Evolutionary conservation across 257 asterid genomes (phyloP).

Genomic region (Cynanchum wilfordii): DNA sequence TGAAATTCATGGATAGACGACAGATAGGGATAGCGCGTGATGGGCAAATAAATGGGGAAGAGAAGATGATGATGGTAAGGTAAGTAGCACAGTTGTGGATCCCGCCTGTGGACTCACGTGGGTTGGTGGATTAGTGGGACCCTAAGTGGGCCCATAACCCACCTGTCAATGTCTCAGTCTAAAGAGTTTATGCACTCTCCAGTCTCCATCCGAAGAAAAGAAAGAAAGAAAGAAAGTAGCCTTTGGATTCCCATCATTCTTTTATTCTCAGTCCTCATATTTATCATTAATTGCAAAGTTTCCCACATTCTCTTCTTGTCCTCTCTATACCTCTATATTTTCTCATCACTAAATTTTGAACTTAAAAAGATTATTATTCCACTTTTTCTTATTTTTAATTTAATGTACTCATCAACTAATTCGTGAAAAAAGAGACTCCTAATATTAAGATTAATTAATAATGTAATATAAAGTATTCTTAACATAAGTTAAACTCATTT

Average conservation of each 20-base stretch:
- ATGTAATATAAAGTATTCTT: too few relatives aligned
- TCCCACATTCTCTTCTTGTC: neutral
- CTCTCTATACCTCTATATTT: too few relatives aligned
- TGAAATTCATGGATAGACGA: neutral
- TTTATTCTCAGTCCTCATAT: neutral
- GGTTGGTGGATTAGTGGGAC: slow-evolving; percentile 14
- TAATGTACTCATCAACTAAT: too few relatives aligned
- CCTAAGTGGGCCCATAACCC: neutral
- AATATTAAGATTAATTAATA: too few relatives aligned
- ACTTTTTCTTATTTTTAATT: too few relatives aligned
- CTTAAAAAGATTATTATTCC: too few relatives aligned
- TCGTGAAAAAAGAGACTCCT: too few relatives aligned
- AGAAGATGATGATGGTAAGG: neutral
- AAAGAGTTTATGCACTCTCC: neutral
- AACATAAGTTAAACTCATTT: too few relatives aligned
- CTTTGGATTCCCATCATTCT: neutral
- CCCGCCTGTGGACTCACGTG: neutral
- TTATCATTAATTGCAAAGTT: neutral
- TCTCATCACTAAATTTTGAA: neutral
- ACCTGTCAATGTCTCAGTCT: slow-evolving; percentile 7
- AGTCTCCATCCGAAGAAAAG: neutral
- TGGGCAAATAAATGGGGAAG: neutral
- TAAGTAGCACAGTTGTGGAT: neutral
- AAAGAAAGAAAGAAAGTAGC: too few relatives aligned
- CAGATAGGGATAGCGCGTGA: neutral